These are phyloP conservation scores for Ophiostoma ulmi DNA, from an alignment of 2,329 filamentous ascomycete species.

Conservation along the genomic window DNA sequence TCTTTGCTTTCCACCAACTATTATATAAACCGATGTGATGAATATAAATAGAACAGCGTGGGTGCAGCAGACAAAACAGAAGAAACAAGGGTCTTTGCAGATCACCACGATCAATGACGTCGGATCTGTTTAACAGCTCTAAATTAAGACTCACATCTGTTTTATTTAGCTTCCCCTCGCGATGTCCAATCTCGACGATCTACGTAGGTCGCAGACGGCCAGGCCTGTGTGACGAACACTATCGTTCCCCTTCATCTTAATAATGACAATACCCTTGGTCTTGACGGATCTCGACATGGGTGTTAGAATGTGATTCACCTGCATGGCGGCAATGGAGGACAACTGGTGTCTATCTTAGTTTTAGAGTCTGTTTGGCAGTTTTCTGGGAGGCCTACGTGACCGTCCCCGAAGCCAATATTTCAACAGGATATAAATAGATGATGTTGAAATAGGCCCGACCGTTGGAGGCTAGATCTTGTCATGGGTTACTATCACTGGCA, in stretches of 20 bases:
- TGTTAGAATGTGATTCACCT: not conserved
- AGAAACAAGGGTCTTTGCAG: not conserved
- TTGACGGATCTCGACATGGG: not conserved
- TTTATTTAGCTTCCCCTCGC: not conserved
- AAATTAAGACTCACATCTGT: not conserved
- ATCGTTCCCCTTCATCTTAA: not conserved
- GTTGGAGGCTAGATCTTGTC: not conserved
- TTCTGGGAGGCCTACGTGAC: not conserved
- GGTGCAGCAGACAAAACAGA: not conserved
- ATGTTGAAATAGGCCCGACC: not conserved
- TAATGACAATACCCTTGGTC: not conserved
- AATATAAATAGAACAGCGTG: not conserved
- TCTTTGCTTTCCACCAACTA: not conserved
- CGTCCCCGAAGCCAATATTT: not conserved
- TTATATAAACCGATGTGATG: not conserved
- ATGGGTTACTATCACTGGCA: not conserved
- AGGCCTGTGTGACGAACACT: not conserved
- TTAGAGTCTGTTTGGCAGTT: not conserved
- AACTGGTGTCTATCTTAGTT: not conserved
- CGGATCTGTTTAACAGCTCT: not conserved
- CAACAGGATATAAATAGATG: not conserved
- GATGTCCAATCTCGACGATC: not conserved
- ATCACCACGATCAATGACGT: not conserved
- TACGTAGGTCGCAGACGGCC: not conserved
- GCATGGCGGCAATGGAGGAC: not conserved